Conservation (phyloP, 495 filamentous ascomycete genomes). For the Aspergillus nidulans region DNA sequence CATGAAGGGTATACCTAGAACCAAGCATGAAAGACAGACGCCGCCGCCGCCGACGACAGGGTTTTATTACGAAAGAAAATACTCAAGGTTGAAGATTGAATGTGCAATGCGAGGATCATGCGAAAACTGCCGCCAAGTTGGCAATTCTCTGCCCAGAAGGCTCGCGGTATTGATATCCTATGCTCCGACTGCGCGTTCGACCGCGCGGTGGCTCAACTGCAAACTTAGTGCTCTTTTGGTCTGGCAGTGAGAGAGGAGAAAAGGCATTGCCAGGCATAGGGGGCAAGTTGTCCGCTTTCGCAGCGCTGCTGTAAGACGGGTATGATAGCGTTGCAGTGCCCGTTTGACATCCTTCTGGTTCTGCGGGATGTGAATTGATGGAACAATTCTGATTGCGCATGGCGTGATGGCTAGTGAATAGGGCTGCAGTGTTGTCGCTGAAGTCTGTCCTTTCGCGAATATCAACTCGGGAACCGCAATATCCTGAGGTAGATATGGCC, state of each 20-base stretch:
- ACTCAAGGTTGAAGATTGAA: constrained; percentile 1
- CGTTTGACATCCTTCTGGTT: background rate
- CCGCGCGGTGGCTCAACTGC: constrained; percentile 22
- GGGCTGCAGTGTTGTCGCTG: background rate
- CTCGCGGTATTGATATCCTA: constrained; percentile 22
- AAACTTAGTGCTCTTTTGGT: background rate
- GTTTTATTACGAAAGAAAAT: background rate
- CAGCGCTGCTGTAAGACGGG: background rate
- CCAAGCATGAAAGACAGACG: background rate
- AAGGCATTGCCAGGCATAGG: background rate
- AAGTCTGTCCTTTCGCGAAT: background rate
- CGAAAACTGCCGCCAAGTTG: constrained; percentile 14
- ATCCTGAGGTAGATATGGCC: background rate
- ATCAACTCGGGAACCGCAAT: background rate
- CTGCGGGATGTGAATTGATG: background rate
- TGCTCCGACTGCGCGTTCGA: constrained; percentile 28
- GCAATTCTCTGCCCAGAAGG: constrained; percentile 20
- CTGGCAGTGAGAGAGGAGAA: background rate
- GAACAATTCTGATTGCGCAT: background rate
- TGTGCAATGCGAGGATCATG: constrained; percentile 14
- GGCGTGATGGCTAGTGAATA: background rate
- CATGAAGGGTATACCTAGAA: constrained; percentile 15
- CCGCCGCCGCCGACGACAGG: background rate
- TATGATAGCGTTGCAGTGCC: background rate
- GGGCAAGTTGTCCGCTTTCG: background rate